Base-by-base conservation (phyloP, 768 basidiomycete species). In the Guyanaporus albipodus region DNA sequence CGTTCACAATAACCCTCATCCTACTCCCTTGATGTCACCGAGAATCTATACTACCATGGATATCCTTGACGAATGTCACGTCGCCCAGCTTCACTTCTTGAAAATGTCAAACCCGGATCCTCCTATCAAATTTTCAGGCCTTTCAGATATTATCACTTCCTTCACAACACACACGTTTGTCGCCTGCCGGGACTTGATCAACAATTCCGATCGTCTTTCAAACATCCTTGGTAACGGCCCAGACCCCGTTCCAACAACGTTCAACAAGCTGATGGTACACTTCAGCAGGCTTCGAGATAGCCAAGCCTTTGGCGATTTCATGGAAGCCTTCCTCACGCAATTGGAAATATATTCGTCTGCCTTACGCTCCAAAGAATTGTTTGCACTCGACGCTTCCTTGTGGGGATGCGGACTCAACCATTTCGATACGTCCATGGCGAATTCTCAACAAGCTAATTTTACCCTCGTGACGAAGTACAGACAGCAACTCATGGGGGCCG, bases 341-440 rank as follows among this genome's bases (percentile, higher is more conserved):
- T 60, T 48, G 33, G 50, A 52, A n/a, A 45, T 39, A 21, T 64
- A 62, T 27, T 68, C 67, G 1, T 50, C 44, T 3, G 44, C 57
- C 10, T 58, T 82, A 14, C 59, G 63, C 17, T 58, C 57, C 0
- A 63, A 68, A 33, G 59, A 59, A 17, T 56, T 79, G 14, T 64
- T 68, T 7, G 63, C 53, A 7, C 66, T 77, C 15, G 76, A 79
- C 42, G 76, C 77, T 8, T 76, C 77, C 8, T 54, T 81, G 19
- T 81, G 76, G 73, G 69, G 71, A 14, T 77, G 75, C 44, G 72
- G 73, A 6, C 73, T 80, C 19, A 67, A 62, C 31, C 67, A 74
- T 47, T 64, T 79, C 43, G 79, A 81, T 48, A 57, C 62, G 33
- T 56, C 55, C 23, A 45, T 66, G 33, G 47, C 55, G 18, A 47